Evolutionary conservation across 345 rosid genomes (phyloP).

Genomic region (Eucalyptus erythrocorys): DNA sequence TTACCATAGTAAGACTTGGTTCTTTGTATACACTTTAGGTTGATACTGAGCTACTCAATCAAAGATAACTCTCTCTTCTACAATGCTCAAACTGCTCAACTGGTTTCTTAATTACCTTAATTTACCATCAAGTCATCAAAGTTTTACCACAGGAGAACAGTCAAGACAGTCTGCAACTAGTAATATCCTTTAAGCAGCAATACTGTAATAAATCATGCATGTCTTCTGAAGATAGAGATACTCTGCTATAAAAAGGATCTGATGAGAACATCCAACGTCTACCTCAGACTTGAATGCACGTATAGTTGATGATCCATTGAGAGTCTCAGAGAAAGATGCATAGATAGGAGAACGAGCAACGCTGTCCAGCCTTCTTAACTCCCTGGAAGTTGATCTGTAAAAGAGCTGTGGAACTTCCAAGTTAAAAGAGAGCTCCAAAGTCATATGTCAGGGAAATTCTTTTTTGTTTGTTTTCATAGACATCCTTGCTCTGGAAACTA

Average conservation of each 20-base stretch:
- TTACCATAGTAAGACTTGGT: neutral
- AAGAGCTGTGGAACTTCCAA: constrained; percentile 51
- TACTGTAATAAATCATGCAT: neutral
- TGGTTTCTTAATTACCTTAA: neutral
- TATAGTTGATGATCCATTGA: constrained; percentile 87
- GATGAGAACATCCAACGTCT: neutral
- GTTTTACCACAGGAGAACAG: neutral
- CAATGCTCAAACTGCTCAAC: neutral
- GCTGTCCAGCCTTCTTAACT: constrained; percentile 83
- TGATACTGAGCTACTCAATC: neutral
- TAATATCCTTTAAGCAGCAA: neutral
- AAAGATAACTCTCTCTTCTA: neutral
- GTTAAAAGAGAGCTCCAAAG: neutral
- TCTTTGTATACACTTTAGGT: neutral
- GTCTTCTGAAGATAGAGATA: neutral
- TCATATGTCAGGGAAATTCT: neutral
- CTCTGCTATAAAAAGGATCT: neutral
- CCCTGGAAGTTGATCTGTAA: constrained; percentile 96
- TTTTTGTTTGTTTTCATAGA: neutral
- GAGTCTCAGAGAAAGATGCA: constrained; percentile 79
- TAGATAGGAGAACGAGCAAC: constrained; percentile 93
- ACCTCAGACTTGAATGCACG: constrained; percentile 86
- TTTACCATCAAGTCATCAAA: neutral
- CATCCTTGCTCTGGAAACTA: neutral
- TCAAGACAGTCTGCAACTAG: neutral